Evolutionary conservation across 257 asterid genomes (phyloP).

Genomic region (Marsdenia floribunda): DNA sequence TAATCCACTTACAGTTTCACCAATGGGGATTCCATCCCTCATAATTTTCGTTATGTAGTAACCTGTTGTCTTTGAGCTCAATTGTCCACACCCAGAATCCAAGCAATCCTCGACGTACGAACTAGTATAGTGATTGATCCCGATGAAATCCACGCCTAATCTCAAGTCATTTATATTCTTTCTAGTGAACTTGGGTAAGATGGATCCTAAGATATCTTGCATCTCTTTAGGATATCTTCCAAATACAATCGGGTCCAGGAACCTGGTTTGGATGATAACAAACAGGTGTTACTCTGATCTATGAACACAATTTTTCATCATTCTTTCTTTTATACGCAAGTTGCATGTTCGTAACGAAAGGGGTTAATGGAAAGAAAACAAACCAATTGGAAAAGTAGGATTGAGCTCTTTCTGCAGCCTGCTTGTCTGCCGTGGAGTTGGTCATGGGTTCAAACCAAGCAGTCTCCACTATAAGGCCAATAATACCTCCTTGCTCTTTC

Average conservation of each 20-base stretch:
- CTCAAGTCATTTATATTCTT: conserved; percentile 23
- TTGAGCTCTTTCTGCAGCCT: conserved; percentile 60
- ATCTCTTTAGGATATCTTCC: conserved; percentile 55
- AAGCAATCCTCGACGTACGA: conserved; percentile 54
- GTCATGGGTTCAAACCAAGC: conserved; percentile 51
- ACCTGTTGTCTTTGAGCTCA: conserved; percentile 43
- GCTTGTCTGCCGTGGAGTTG: conserved; percentile 43
- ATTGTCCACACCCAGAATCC: conserved; percentile 36
- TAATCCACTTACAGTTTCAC: conserved; percentile 34
- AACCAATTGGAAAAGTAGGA: conserved; percentile 52
- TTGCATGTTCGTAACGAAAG: neutral
- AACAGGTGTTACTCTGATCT: too few relatives aligned
- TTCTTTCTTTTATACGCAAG: neutral
- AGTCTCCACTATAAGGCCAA: conserved; percentile 48
- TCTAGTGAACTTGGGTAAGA: conserved; percentile 33
- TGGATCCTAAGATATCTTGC: conserved; percentile 33
- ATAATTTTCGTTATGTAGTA: conserved; percentile 23
- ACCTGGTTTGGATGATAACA: conserved; percentile 28
- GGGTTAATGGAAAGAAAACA: neutral
- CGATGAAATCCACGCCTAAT: conserved; percentile 41
- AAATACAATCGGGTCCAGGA: conserved; percentile 46
- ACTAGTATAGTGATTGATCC: conserved; percentile 50
- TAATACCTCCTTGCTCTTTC: conserved; percentile 45
- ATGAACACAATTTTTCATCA: too few relatives aligned
- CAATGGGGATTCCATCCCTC: conserved; percentile 41